Evolutionary conservation across 495 filamentous ascomycete genomes (phyloP), one percentile per base, ranked within the genome.

Genomic region (Xylaria acuta): DNA sequence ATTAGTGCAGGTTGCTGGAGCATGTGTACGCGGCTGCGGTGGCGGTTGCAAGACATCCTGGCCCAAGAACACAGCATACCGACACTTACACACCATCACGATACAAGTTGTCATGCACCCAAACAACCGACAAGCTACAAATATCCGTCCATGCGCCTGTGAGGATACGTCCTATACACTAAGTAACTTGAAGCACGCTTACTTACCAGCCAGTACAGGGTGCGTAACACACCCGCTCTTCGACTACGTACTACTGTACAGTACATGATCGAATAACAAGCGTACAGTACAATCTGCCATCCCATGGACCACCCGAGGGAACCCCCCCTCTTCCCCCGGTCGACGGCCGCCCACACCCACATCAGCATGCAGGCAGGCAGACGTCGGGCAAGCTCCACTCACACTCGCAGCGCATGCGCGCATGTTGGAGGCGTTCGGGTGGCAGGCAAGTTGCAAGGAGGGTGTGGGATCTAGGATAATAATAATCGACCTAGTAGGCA

Each of bases 301-400:
- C 47, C 32, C 32, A 49, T 47, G 32, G 30, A 36, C 68, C 41
- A 43, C 53, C 59, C 69, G 36, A 69, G 51, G 3, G 5, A 1
- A 25, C 53, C 64, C 30, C 22, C 47, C 16, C 25, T 4, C 4
- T 8, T 11, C 22, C 36, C 68, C 27, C 36, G 12, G 69, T 40
- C 63, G n/a, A 49, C 54, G 64, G 70, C n/a, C 45, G 58, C 45
- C 64, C 71, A 73, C 64, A 53, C 27, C 36, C 40, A 51, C 40
- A 59, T 72, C 62, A 65, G 69, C 60, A 63, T 66, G 64, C 70
- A 67, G 70, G 64, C 63, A 72, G 70, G 56, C 64, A 73, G 51
- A 51, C 45, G 64, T 68, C 71, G 75, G 75, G 71, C 69, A 47
- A 59, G 73, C 68, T 77, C 77, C 77, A 79, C 74, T 75, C 76